These are phyloP conservation scores for Erodium texanum DNA, from an alignment of 441 rosid genomes.

Conservation along the genomic window DNA sequence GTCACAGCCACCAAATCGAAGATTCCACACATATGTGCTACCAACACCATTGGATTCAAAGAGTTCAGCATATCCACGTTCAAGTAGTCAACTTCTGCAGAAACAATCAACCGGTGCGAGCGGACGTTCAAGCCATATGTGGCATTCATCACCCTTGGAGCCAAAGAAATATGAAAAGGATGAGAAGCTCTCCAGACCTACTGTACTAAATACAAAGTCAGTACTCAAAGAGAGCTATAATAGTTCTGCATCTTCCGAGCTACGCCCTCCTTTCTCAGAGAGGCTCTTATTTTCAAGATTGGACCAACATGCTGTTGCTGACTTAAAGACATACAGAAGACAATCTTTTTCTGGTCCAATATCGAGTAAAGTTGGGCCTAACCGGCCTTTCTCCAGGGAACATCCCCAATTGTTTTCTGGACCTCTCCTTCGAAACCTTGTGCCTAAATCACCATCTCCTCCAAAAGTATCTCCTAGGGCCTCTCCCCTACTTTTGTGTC, in stretches of 20 bases:
- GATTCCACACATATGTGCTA: conserved; percentile 54
- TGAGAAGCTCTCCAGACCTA: conserved; percentile 35
- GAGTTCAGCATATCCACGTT: conserved; percentile 33
- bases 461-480: conserved; percentile 42
- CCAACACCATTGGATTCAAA: conserved; percentile 55
- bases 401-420: conserved; percentile 54
- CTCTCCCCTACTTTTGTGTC: conserved; percentile 50
- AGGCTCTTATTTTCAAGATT: conserved; percentile 33
- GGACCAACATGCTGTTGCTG: conserved; percentile 21
- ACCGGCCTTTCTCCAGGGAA: conserved; percentile 30
- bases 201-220: conserved; percentile 25
- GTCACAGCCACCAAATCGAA: conserved; percentile 38
- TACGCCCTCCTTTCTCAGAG: conserved; percentile 49
- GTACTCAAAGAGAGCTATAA: conserved; percentile 55
- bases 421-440: conserved; percentile 47
- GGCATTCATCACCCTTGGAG: conserved; percentile 55
- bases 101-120: conserved; percentile 26
- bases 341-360: conserved; percentile 59
- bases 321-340: conserved; percentile 34
- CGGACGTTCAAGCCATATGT: conserved; percentile 22
- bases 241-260: conserved; percentile 24
- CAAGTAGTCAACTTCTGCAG: conserved; percentile 19
- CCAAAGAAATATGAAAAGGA: conserved; percentile 24
- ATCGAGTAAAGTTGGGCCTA: conserved; percentile 34
- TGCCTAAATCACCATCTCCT: conserved; percentile 32